A percentile compares a stretch with the other conserved stretches of the same genome.
phyloP scores from a whole-genome alignment of 2,329 filamentous ascomycete genomes.

The Albophoma yamanashiensis region DNA sequence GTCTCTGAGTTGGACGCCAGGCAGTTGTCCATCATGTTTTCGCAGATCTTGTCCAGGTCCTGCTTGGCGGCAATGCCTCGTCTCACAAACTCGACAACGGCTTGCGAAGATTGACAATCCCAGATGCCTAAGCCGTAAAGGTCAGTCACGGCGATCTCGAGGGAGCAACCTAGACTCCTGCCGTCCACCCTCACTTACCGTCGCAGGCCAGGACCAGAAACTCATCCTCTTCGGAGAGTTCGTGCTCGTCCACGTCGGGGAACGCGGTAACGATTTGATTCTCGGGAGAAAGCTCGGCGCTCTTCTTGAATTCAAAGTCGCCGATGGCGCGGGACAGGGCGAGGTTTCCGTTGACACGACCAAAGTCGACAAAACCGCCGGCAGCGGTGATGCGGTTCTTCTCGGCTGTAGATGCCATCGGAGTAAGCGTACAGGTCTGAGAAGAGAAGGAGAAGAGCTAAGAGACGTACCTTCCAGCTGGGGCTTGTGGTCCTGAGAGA shows the following conservation, averaged over 20 bases:
- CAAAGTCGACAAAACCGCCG: conserved; percentile 96
- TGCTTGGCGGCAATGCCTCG: conserved; percentile 95
- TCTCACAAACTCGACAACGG: conserved; percentile 92
- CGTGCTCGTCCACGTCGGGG: conserved; percentile 87
- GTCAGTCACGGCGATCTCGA: neutral
- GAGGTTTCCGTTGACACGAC: conserved; percentile 95
- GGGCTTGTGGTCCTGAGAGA: conserved; percentile 99
- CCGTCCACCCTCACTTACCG: conserved; percentile 44
- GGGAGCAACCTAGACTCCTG: neutral
- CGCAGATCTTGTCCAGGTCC: conserved; percentile 86
- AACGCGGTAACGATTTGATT: conserved; percentile 97
- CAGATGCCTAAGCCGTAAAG: conserved; percentile 65
- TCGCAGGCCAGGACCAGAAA: conserved; percentile 91
- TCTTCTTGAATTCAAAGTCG: conserved; percentile 99
- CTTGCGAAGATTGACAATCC: conserved; percentile 98
- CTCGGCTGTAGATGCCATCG: conserved; percentile 50
- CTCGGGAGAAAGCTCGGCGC: conserved; percentile 90
- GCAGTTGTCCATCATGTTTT: conserved; percentile 99
- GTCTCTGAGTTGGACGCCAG: conserved; percentile 96
- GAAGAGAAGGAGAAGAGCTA: conserved; percentile 1
- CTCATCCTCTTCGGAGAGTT: conserved; percentile 86
- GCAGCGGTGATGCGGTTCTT: conserved; percentile 93
- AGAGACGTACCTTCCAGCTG: conserved; percentile 78
- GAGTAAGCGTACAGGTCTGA: conserved; percentile 5
- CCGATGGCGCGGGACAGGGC: conserved; percentile 94